Conservation (phyloP, 768 basidiomycete genomes). For the Hypholoma sublateritium region DNA sequence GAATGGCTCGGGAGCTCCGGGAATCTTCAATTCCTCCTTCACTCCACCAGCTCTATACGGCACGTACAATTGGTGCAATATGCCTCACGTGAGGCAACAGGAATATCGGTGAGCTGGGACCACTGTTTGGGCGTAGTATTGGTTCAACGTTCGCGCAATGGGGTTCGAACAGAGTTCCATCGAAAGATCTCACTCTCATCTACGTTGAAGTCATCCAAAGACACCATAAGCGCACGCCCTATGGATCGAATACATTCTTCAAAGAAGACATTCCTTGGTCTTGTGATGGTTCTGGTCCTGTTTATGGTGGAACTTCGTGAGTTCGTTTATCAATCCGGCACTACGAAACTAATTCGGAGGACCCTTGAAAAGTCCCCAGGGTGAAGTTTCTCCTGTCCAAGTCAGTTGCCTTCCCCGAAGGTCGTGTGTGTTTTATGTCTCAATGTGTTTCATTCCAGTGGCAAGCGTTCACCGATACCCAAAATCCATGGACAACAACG, state of each 20-base stretch:
- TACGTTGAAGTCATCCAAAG: constrained; percentile 54
- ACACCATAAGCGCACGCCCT: constrained; percentile 55
- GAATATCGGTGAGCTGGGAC: constrained; percentile 40
- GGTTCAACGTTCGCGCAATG: not conserved
- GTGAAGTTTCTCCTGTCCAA: constrained; percentile 33
- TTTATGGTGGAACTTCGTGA: constrained; percentile 31
- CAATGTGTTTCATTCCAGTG: constrained; percentile 28
- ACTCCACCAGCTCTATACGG: constrained; percentile 42
- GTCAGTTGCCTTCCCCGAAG: constrained; percentile 17
- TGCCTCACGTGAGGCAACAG: constrained; percentile 46
- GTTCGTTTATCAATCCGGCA: not conserved
- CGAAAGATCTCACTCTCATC: constrained; percentile 34
- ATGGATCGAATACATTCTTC: constrained; percentile 49
- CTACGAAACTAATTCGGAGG: not conserved
- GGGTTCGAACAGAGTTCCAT: constrained; percentile 29
- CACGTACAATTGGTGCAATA: constrained; percentile 53
- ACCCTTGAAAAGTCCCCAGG: constrained; percentile 21
- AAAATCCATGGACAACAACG: constrained; percentile 42
- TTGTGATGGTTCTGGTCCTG: constrained; percentile 41
- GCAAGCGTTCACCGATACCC: constrained; percentile 35
- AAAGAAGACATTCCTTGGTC: constrained; percentile 46
- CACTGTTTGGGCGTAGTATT: not conserved
- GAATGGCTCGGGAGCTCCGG: constrained; percentile 42
- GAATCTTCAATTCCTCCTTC: constrained; percentile 42
- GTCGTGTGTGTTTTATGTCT: not conserved